phyloP scores from a whole-genome alignment of 2,329 filamentous ascomycete species.

The Monilinia aucupariae region DNA sequence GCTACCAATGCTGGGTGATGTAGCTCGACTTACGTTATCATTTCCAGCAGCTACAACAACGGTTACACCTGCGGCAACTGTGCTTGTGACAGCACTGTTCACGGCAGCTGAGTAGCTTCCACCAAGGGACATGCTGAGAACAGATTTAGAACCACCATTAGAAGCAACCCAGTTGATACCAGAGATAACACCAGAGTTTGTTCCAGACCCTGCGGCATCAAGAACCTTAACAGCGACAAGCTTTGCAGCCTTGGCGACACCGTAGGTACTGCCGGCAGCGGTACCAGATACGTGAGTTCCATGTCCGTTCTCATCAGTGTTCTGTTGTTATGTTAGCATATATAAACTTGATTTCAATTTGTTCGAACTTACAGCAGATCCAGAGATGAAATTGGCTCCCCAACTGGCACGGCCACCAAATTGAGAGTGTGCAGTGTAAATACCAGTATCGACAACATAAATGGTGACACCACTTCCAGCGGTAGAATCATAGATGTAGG shows the following conservation, averaged over 20 bases:
- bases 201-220: conserved; percentile 32
- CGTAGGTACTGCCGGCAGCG: conserved; percentile 35
- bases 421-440: conserved; percentile 34
- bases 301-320: conserved; percentile 39
- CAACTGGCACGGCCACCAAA: conserved; percentile 36
- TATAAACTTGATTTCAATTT: background rate
- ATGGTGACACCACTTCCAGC: conserved; percentile 34
- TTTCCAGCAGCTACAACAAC: conserved; percentile 54
- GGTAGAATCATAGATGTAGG: conserved; percentile 35
- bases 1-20: background rate
- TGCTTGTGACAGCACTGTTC: conserved; percentile 46
- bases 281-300: conserved; percentile 42
- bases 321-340: conserved; percentile 20
- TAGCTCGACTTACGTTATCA: conserved; percentile 30
- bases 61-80: conserved; percentile 44
- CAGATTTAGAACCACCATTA: conserved; percentile 34
- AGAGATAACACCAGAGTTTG: conserved; percentile 36
- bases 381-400: conserved; percentile 35
- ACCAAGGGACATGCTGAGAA: conserved; percentile 53
- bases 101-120: conserved; percentile 42
- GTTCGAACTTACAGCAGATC: conserved; percentile 26
- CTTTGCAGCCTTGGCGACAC: conserved; percentile 39
- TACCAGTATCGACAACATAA: conserved; percentile 39
- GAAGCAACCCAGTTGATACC: conserved; percentile 38
- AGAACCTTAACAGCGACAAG: conserved; percentile 40